Base-by-base conservation (phyloP, 1,139 yeast species). In the Kurtzmaniella quercitrusa region DNA sequence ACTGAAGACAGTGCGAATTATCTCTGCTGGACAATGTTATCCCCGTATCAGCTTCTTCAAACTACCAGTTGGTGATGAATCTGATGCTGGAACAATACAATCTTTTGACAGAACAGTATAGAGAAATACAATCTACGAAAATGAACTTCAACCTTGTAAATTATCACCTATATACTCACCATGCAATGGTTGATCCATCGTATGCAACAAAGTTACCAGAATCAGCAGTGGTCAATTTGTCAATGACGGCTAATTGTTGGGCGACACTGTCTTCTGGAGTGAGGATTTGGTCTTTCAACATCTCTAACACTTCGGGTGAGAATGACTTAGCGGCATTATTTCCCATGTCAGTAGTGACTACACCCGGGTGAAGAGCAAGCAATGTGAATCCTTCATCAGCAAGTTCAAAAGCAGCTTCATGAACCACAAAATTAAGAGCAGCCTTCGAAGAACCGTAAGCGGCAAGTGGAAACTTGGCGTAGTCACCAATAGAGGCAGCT, bases 101-200 rank as follows among this genome's bases (percentile, higher is more conserved):
- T 82, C 91, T 55, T 88, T 64, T 42, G 91, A 85, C 50, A 79
- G 96, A 62, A 56, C 53, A 3, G 65, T 68, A n/a, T n/a, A n/a
- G n/a, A n/a, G n/a, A n/a, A n/a, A n/a, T n/a, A n/a, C n/a, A n/a
- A n/a, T n/a, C n/a, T n/a, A n/a, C n/a, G n/a, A n/a, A n/a, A n/a
- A n/a, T n/a, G n/a, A n/a, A 7, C n/a, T n/a, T n/a, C 11, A 8
- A 8, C 7, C 7, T 23, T n/a, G n/a, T n/a, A n/a, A n/a, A 11
- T 8, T 8, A 23, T 23, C 11, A 23, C 11, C 8, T 27, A n/a
- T 10, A 11, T 10, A 4, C 12, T 33, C 21, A 40, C 42, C 42
- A 41, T 15, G 16, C 16, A 11, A 44, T 2, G 27, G 41, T 48
- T 7, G 41, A n/a, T 17, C 55, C 55, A 17, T 50, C 48, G 38